Conservation (phyloP, 2,329 filamentous ascomycete genomes). For the Alternaria metachromatica region DNA sequence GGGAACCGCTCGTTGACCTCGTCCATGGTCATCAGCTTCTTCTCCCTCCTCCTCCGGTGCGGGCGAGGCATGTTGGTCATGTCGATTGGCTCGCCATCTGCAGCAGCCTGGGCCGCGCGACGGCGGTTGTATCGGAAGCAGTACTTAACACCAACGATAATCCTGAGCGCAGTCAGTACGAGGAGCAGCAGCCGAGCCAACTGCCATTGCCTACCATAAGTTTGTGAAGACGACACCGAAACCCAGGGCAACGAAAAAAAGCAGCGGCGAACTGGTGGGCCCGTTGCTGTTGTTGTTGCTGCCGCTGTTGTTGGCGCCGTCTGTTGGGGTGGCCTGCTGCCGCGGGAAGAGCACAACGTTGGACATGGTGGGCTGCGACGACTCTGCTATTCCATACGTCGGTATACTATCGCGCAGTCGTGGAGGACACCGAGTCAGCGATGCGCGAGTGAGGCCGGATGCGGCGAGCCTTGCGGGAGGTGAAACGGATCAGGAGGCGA, state of each 20-base stretch:
- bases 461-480: conserved; percentile 9
- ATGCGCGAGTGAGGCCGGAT: conserved; percentile 8
- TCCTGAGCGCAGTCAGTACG: conserved; percentile 66
- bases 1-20: conserved; percentile 98
- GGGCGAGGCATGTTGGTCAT: conserved; percentile 83
- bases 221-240: conserved; percentile 99
- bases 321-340: conserved; percentile 5
- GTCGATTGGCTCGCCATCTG: conserved; percentile 83
- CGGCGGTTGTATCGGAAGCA: conserved; percentile 98
- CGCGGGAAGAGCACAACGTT: not conserved
- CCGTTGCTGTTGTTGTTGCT: conserved; percentile 50
- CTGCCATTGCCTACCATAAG: conserved; percentile 71
- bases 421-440: not conserved
- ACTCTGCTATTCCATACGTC: conserved; percentile 15
- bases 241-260: conserved; percentile 94
- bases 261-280: conserved; percentile 73
- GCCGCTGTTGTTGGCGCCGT: conserved; percentile 22
- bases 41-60: conserved; percentile 87
- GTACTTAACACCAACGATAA: conserved; percentile 99
- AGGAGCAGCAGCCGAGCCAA: not conserved
- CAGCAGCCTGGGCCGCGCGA: conserved; percentile 76
- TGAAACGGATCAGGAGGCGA: conserved; percentile 6
- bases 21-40: conserved; percentile 99
- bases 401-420: not conserved
- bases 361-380: conserved; percentile 15